Evolutionary conservation across 2,329 filamentous ascomycete species (phyloP).

Genomic region (Raffaelea deltoideospora): DNA sequence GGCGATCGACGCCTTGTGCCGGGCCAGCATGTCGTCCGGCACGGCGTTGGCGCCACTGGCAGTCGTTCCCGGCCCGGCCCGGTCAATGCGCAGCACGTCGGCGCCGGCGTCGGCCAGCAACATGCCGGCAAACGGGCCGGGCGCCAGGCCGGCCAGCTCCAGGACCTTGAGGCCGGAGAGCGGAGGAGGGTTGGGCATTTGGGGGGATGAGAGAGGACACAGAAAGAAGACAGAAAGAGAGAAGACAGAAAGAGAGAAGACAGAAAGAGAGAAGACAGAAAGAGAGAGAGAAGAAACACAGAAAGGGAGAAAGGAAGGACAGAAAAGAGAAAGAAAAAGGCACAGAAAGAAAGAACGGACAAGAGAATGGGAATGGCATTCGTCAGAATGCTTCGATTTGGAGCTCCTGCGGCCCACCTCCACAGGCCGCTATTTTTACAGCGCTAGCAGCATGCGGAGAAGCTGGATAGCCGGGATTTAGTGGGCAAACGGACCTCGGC

Average conservation of each 20-base stretch:
- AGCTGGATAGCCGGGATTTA: no score
- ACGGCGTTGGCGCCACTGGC: no score
- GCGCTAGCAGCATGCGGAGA: background rate
- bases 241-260: background rate
- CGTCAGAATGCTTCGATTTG: no score
- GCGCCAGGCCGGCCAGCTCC: constrained; percentile 47
- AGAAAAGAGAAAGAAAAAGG: background rate
- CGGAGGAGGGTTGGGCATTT: constrained; percentile 23
- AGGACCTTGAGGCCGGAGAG: constrained; percentile 40
- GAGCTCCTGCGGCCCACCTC: no score
- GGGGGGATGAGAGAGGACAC: no score
- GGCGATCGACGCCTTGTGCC: constrained; percentile 66
- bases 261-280: background rate
- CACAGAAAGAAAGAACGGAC: background rate
- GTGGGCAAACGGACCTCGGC: no score
- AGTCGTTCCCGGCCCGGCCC: no score
- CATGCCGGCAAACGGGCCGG: constrained; percentile 73
- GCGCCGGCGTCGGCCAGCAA: constrained; percentile 84
- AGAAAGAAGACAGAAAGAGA: no score
- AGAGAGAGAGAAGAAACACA: background rate
- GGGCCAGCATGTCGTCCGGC: constrained; percentile 55
- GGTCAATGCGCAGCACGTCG: constrained; percentile 75
- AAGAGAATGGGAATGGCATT: background rate
- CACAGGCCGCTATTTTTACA: no score
- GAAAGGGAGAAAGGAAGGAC: background rate